These are phyloP conservation scores for Carex littledalei DNA, from an alignment of 176 grass and related monocot species.

Conservation along the genomic window DNA sequence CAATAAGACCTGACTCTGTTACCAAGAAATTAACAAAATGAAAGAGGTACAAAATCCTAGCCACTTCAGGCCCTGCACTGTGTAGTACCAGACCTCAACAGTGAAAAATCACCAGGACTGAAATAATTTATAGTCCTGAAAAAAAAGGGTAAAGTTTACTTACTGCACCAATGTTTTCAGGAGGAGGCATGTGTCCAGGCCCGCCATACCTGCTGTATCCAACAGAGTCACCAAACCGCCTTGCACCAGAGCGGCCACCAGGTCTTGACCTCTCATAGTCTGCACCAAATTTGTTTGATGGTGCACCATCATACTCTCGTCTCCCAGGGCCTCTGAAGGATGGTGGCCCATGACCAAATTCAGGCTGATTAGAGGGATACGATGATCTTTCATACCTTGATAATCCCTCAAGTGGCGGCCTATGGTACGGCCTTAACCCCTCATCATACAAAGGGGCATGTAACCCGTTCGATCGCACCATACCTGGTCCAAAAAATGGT, in stretches of 20 bases:
- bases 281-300: not conserved
- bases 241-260: not conserved
- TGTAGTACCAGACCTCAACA: not conserved
- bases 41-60: not conserved
- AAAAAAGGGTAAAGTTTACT: not conserved
- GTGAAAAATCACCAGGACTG: not conserved
- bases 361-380: slow-evolving; percentile 16
- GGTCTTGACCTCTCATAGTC: slow-evolving; percentile 4
- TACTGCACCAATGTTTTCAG: not conserved
- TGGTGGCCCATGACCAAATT: slow-evolving; percentile 47
- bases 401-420: slow-evolving; percentile 1
- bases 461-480: not conserved
- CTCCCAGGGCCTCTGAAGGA: slow-evolving; percentile 49
- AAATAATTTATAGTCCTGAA: not conserved
- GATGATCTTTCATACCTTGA: slow-evolving; percentile 13
- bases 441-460: slow-evolving; percentile 7
- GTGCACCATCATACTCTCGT: slow-evolving; percentile 9
- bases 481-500: not conserved
- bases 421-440: not conserved
- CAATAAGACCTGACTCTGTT: not conserved
- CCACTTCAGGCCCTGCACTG: not conserved
- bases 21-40: not conserved
- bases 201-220: slow-evolving; percentile 10
- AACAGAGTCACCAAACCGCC: slow-evolving; percentile 37
- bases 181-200: not conserved